Base-by-base conservation (phyloP, 2,329 filamentous ascomycete genomes). In the Ascochyta pisi region DNA sequence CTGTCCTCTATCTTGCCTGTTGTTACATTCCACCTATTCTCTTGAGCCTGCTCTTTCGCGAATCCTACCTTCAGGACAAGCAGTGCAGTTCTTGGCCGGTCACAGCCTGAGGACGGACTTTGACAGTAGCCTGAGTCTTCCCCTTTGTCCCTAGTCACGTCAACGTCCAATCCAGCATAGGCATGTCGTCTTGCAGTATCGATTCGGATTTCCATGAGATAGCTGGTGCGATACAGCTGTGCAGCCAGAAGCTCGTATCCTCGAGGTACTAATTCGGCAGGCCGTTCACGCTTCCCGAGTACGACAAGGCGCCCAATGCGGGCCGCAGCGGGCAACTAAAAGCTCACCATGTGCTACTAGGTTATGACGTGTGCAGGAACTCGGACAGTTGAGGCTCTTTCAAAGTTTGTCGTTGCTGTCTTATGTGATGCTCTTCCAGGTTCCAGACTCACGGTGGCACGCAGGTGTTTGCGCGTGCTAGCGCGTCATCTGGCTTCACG, bases 321-420 rank as follows among this genome's bases (percentile, higher is more conserved):
- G 53, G 47, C 53, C 47, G 53, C 53, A 56, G 47, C 53, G 46
- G 53, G 47, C 47, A 47, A 10, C 37, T 50, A 42, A 38, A 19
- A 22, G 29, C 35, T 46, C 26, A 37, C 2, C n/a, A 6, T 38
- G 16, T 38, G 22, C 35, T 4, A 12, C 35, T 4, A 12, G 31
- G 40, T 23, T 8, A 51, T 48, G 53, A 47, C 48, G 47, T 40
- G 37, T 29, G 37, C 53, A 51, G 38, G 19, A 43, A 40, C 35
- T 45, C 13, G 27, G n/a, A 19, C 16, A 24, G 19, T 31, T n/a
- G 38, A 51, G 42, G 31, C 38, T 47, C 43, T 43, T 39, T 6
- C 24, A 29, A 37, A 43, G 31, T 23, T 24, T 16, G 19, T 46
- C 39, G 41, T 42, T 31, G 40, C 34, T n/a, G 35, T 31, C 29